phyloP scores from a whole-genome alignment of 2,329 filamentous ascomycete species.

The Arthrobotrys musiformis region DNA sequence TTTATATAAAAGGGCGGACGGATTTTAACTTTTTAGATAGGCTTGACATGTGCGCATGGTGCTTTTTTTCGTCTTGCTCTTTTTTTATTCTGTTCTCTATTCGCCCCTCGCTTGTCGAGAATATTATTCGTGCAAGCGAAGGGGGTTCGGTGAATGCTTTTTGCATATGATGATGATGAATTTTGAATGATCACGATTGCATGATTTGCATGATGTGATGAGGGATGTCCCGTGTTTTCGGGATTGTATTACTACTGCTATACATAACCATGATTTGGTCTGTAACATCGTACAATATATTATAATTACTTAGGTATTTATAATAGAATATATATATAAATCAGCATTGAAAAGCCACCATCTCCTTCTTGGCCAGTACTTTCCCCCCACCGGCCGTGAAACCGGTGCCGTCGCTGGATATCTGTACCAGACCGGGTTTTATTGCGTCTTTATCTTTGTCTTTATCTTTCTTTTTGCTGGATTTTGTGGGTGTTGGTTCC shows the following conservation, averaged over 20 bases:
- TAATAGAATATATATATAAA: neutral
- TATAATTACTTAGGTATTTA: neutral
- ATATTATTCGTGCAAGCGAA: no score
- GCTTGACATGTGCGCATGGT: constrained; percentile 2
- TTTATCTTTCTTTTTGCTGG: constrained; percentile 58
- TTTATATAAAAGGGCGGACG: constrained; percentile 16
- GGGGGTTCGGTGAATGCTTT: neutral
- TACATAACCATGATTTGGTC: neutral
- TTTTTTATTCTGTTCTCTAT: no score
- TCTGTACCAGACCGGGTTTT: constrained; percentile 78
- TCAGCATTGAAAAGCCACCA: constrained; percentile 85
- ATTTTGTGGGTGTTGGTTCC: constrained; percentile 61
- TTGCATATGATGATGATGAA: neutral
- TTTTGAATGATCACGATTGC: neutral
- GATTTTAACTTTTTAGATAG: constrained; percentile 22
- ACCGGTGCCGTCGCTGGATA: constrained; percentile 88
- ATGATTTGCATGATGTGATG: neutral
- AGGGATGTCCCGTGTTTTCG: neutral
- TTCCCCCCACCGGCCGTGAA: constrained; percentile 89
- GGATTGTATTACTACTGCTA: neutral
- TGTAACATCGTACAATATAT: neutral
- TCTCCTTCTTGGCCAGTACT: constrained; percentile 76
- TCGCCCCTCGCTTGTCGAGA: no score
- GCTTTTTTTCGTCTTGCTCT: neutral
- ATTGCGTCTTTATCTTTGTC: constrained; percentile 69